These are phyloP conservation scores for Theileria orientalis DNA, from an alignment of 169 alveolate genomes.

Conservation along the genomic window DNA sequence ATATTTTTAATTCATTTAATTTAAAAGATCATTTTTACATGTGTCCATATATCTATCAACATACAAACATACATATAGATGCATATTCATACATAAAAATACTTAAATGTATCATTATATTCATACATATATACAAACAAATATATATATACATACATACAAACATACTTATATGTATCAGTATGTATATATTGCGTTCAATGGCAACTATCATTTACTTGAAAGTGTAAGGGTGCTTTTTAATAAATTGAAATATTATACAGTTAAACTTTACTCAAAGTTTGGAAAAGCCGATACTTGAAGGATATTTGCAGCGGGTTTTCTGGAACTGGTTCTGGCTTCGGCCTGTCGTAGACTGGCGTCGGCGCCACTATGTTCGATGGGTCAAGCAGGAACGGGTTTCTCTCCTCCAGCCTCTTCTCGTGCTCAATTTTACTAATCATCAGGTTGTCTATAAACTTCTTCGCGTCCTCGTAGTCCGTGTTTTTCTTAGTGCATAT, in stretches of 20 bases:
- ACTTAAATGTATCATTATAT: no score
- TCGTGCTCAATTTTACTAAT: not conserved
- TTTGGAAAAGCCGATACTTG: constrained; percentile 28
- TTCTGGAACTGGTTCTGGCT: constrained; percentile 15
- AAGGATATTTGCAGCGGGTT: constrained; percentile 46
- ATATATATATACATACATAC: no score
- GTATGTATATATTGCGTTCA: not conserved
- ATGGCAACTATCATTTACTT: not conserved
- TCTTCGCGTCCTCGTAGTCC: constrained; percentile 34
- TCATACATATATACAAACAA: no score
- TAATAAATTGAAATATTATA: constrained; percentile 21
- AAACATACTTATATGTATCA: no score
- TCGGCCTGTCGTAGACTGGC: not conserved
- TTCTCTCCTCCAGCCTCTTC: not conserved
- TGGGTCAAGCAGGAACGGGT: constrained; percentile 33
- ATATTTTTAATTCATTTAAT: no score
- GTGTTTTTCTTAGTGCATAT: constrained; percentile 28
- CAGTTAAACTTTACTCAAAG: not conserved
- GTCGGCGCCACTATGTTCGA: constrained; percentile 47
- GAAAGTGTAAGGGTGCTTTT: not conserved
- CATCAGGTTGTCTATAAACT: constrained; percentile 13
- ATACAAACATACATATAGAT: no score
- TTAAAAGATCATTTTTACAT: no score
- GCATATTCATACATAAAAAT: no score
- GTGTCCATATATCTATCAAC: no score